Conservation (phyloP, 2,329 filamentous ascomycete species). For the Periconia digitata region DNA sequence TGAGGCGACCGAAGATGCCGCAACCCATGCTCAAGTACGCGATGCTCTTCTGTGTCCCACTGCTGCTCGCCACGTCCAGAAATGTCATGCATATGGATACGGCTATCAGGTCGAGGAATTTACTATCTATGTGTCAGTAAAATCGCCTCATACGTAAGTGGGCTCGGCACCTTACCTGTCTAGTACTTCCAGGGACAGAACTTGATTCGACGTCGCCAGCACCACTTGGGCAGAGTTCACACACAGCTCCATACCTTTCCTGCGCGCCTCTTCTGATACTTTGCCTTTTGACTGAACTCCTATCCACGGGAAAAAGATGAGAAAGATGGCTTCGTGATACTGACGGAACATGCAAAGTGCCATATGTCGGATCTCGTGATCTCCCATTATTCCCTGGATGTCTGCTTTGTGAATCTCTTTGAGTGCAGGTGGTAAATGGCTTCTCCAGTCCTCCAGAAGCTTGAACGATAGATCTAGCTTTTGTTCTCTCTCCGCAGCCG, state of each 20-base stretch:
- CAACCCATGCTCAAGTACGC: neutral
- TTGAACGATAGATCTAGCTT: neutral
- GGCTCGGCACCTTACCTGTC: neutral
- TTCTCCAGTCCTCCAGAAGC: neutral
- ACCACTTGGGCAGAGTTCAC: neutral
- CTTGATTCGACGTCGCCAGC: neutral
- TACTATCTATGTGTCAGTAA: neutral
- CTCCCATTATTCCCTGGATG: neutral
- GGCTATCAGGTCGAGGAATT: neutral
- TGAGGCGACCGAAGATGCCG: neutral
- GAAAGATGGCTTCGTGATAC: neutral
- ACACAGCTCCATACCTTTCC: neutral
- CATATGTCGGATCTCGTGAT: neutral
- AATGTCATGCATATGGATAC: neutral
- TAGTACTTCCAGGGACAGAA: neutral
- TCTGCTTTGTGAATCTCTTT: neutral
- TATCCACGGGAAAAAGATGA: neutral
- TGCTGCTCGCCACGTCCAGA: neutral
- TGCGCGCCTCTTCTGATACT: neutral
- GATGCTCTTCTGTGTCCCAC: neutral
- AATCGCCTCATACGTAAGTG: neutral
- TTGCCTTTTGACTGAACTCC: neutral
- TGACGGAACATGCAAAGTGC: neutral
- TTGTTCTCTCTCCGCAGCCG: neutral
- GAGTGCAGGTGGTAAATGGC: neutral